Percentiles rank a stretch among this genome's conserved stretches.
These are phyloP conservation scores for Solioccasus polychromus DNA, from an alignment of 768 basidiomycete species.

Conservation along the genomic window DNA sequence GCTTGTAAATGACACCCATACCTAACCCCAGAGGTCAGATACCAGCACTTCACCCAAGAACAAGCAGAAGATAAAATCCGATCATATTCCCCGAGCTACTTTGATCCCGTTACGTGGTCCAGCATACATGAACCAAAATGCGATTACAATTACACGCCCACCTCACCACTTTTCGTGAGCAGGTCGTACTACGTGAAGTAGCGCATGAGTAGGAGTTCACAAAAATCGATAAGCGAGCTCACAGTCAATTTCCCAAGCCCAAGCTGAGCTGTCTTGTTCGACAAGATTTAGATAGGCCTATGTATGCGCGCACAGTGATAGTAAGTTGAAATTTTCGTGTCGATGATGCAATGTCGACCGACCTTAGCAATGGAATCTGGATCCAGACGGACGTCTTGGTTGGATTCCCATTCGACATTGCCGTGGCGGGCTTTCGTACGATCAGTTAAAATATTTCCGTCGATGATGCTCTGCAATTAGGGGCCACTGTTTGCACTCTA, in stretches of 20 bases:
- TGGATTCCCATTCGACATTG: slow-evolving; percentile 39
- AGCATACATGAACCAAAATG: no score
- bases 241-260: slow-evolving; percentile 83
- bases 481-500: not conserved
- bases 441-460: slow-evolving; percentile 53
- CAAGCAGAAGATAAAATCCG: no score
- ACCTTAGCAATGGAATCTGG: slow-evolving; percentile 74
- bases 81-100: no score
- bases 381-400: slow-evolving; percentile 47
- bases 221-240: slow-evolving; percentile 26
- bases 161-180: slow-evolving; percentile 54
- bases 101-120: no score
- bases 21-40: no score
- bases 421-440: slow-evolving; percentile 28
- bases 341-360: slow-evolving; percentile 13
- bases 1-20: no score
- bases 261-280: slow-evolving; percentile 67
- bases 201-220: not conserved
- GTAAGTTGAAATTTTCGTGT: not conserved
- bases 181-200: slow-evolving; percentile 38
- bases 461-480: slow-evolving; percentile 56
- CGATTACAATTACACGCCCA: slow-evolving; percentile 31
- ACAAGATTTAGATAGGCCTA: slow-evolving; percentile 67
- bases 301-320: slow-evolving; percentile 22
- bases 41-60: no score